Base-by-base conservation (phyloP, 108 stramenopile species). In the Discostella stelligeroides region DNA sequence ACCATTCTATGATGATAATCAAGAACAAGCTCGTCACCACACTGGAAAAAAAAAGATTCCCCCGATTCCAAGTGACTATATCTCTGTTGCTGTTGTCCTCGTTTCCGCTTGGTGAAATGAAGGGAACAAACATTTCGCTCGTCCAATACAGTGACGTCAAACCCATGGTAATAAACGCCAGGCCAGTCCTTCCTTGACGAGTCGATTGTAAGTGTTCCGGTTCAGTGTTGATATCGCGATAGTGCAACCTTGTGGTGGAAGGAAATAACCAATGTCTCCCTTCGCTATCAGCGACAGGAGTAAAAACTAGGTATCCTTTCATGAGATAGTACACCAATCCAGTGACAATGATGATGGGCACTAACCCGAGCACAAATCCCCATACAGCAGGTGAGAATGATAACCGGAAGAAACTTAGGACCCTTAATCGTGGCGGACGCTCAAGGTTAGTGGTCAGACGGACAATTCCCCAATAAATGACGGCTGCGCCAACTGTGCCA, bases 121-220 rank as follows among this genome's bases (percentile, higher is more conserved):
- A 53, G 5, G 92, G 90, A n/a, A 94, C 53, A 68, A 88, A 95
- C 66, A 89, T 76, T 34, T 70, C 63, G 30, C 82, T 67, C 4
- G 84, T 86, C 59, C 67, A 66, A 51, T 68, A 58, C 9, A 87
- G 29, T 24, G 81, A 71, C 47, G 66, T 70, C 4, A 85, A 14
- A 39, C 76, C 86, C 48, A 90, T 85, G 4, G 79, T 40, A 11
- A 94, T 18, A 69, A 95, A 93, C 9, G 86, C 76, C 23, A 90
- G 47, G 37, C 95, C 95, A 39, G 92, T 73, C 11, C 92, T 82
- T 29, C 95, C 95, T 10, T 54, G 63, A 20, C 86, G 82, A 59
- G 76, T 79, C 25, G 43, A 42, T 7, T 70, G 66, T 42, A 85
- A 73, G 24, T 59, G 48, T 23, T 81, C 74, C 15, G 84, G 84